A percentile compares a stretch with the other conserved stretches of the same genome.
Conservation (phyloP, 495 filamentous ascomycete species). For the Bathelium albidoporum region DNA sequence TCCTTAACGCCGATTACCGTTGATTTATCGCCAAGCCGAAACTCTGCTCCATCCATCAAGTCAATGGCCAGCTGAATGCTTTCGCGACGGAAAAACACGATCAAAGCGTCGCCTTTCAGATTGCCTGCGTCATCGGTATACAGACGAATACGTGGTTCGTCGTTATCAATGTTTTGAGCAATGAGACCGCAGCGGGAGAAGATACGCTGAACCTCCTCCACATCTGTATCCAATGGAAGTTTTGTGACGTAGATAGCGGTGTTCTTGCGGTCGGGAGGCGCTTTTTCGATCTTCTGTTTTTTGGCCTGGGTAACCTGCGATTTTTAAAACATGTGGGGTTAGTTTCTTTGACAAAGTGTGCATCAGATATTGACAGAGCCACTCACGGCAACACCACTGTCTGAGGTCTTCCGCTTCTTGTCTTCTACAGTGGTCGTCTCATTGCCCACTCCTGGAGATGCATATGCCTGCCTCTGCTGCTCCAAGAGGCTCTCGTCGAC, state of each 20-base stretch:
- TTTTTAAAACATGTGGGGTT: not conserved
- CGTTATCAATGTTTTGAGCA: constrained; percentile 82
- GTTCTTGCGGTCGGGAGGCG: constrained; percentile 38
- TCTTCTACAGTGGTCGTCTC: constrained; percentile 41
- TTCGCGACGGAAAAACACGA: constrained; percentile 90
- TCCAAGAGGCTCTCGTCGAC: constrained; percentile 70
- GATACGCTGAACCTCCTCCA: constrained; percentile 50
- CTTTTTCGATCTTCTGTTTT: constrained; percentile 42
- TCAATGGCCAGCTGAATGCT: constrained; percentile 81
- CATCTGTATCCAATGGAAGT: constrained; percentile 64
- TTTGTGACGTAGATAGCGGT: constrained; percentile 84
- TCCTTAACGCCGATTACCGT: constrained; percentile 67
- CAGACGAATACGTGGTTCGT: constrained; percentile 80
- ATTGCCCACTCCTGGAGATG: constrained; percentile 56
- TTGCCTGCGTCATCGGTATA: constrained; percentile 72
- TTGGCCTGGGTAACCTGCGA: constrained; percentile 10
- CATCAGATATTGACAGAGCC: constrained; percentile 8
- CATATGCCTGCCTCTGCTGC: constrained; percentile 68
- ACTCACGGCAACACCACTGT: constrained; percentile 23
- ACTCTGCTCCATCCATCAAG: constrained; percentile 82
- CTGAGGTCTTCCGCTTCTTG: constrained; percentile 63
- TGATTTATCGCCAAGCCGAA: constrained; percentile 51
- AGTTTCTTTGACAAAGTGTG: not conserved
- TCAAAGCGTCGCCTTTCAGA: constrained; percentile 86
- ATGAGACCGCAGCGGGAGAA: constrained; percentile 91